These are phyloP conservation scores for Claviceps citrina DNA, from an alignment of 2,329 filamentous ascomycete genomes.

Conservation along the genomic window DNA sequence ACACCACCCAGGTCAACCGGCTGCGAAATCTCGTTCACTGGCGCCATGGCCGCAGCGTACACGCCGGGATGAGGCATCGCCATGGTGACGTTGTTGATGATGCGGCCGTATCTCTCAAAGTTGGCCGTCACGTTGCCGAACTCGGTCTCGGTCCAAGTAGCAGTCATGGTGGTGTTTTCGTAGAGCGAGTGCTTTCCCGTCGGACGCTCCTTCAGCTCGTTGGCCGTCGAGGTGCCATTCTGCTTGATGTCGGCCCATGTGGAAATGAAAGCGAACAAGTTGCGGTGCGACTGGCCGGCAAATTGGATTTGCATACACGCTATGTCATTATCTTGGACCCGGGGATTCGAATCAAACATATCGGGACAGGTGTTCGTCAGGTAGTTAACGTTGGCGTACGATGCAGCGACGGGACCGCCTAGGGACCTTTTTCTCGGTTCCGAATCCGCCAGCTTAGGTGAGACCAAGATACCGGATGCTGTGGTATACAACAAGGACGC, in stretches of 20 bases:
- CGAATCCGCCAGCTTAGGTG: conserved; percentile 52
- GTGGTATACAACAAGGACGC: conserved; percentile 60
- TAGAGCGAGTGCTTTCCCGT: conserved; percentile 46
- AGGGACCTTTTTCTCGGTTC: conserved; percentile 33
- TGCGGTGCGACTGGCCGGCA: conserved; percentile 54
- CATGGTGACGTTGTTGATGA: conserved; percentile 62
- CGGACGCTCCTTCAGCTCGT: conserved; percentile 34
- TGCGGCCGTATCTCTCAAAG: conserved; percentile 34
- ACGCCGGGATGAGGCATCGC: conserved; percentile 62
- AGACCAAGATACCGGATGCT: conserved; percentile 58
- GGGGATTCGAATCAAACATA: conserved; percentile 36
- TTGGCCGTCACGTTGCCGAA: conserved; percentile 35
- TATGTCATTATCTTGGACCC: conserved; percentile 18
- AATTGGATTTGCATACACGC: conserved; percentile 57
- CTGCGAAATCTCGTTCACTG: conserved; percentile 52
- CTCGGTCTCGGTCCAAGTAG: conserved; percentile 49
- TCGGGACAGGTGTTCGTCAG: conserved; percentile 42
- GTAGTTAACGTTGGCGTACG: conserved; percentile 48
- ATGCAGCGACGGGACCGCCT: conserved; percentile 39
- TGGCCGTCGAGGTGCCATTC: conserved; percentile 26
- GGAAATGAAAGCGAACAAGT: conserved; percentile 45
- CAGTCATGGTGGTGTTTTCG: conserved; percentile 57
- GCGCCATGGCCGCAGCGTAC: conserved; percentile 45
- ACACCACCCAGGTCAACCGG: conserved; percentile 48
- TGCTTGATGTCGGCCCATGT: conserved; percentile 36